Evolutionary conservation across 257 asterid species (phyloP).

Genomic region (Nicotiana noctiflora): DNA sequence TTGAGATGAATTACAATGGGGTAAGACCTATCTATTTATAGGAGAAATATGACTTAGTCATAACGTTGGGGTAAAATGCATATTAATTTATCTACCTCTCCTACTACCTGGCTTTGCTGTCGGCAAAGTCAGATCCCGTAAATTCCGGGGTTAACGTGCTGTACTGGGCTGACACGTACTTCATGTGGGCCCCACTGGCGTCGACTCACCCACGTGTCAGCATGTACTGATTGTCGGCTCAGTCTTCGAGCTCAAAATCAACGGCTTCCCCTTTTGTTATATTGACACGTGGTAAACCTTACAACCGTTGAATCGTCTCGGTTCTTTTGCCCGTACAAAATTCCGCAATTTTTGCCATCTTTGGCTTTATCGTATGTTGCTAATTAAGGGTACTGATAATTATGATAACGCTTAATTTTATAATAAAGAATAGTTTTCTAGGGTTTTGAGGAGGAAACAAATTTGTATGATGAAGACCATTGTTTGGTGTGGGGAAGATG

Average conservation of each 20-base stretch:
- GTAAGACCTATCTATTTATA: too few relatives aligned
- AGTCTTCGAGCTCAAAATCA: not conserved
- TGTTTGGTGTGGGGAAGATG: not conserved
- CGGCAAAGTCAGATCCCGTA: not conserved
- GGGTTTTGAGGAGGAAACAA: not conserved
- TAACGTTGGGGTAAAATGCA: too few relatives aligned
- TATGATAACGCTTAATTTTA: not conserved
- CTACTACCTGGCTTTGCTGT: not conserved
- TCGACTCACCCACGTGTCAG: constrained; percentile 1
- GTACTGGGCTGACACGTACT: not conserved
- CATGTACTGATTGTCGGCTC: not conserved
- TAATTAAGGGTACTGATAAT: constrained; percentile 5
- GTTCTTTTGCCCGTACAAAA: not conserved
- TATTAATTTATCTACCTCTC: not conserved
- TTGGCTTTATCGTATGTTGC: constrained; percentile 2
- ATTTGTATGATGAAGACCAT: not conserved
- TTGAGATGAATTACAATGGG: too few relatives aligned
- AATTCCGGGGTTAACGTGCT: not conserved
- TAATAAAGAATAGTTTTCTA: not conserved
- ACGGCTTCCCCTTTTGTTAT: not conserved
- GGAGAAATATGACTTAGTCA: too few relatives aligned
- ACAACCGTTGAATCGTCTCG: not conserved
- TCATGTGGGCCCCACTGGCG: not conserved
- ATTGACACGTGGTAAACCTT: not conserved
- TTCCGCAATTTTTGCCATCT: not conserved